These are phyloP conservation scores for Cicer cuneatum DNA, from an alignment of 306 rosid genomes.

Conservation along the genomic window DNA sequence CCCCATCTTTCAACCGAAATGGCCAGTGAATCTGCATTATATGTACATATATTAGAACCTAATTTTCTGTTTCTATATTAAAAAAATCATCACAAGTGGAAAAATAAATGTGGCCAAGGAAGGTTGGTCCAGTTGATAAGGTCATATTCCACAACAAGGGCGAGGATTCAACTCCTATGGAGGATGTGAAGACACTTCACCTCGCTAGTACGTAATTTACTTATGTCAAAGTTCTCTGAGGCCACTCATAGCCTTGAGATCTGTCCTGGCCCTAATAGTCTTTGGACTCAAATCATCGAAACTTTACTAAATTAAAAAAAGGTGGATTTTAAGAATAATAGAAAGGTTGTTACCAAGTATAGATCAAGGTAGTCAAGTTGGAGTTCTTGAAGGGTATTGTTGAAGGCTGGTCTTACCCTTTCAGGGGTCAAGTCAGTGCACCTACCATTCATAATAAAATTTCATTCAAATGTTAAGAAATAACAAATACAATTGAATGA, in stretches of 20 bases:
- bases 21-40: constrained; percentile 60
- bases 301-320: not conserved
- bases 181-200: too few relatives aligned
- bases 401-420: constrained; percentile 65
- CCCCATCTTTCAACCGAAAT: constrained; percentile 55
- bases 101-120: not conserved
- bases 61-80: constrained; percentile 2
- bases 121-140: too few relatives aligned
- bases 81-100: not conserved
- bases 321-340: not conserved
- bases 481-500: constrained; percentile 24
- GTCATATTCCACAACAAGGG: too few relatives aligned
- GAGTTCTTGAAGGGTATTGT: constrained; percentile 63
- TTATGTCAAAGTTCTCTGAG: too few relatives aligned
- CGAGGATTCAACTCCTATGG: too few relatives aligned
- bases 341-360: constrained; percentile 52
- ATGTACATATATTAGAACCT: not conserved
- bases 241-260: too few relatives aligned
- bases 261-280: too few relatives aligned
- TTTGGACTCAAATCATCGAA: too few relatives aligned
- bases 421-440: constrained; percentile 68
- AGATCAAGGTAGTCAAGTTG: constrained; percentile 73
- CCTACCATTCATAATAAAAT: constrained; percentile 44
- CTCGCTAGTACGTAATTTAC: too few relatives aligned
- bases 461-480: constrained; percentile 22